Conservation (phyloP, 768 basidiomycete species). For the Pleurotus cornucopiae region DNA sequence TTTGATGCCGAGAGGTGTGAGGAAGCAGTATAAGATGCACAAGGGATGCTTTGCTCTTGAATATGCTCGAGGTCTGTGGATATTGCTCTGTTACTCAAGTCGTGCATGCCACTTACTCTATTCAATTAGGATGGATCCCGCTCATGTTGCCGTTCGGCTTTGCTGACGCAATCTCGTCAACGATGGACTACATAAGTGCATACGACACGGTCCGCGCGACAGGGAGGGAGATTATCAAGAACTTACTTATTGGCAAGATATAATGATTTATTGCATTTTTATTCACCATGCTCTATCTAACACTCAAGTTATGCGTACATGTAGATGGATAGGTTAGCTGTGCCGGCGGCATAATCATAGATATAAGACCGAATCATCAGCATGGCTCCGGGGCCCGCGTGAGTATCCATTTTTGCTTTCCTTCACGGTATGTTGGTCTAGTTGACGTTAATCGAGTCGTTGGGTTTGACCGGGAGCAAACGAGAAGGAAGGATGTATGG, state of each 20-base stretch:
- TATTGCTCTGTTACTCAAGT: background rate
- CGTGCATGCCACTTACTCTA: background rate
- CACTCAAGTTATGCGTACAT: background rate
- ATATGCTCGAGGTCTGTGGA: slow-evolving; percentile 77
- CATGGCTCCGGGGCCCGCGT: too few species aligned
- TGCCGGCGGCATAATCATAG: too few species aligned
- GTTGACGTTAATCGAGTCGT: too few species aligned
- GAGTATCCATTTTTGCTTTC: too few species aligned
- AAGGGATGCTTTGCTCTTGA: slow-evolving; percentile 95
- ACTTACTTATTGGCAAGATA: slow-evolving; percentile 85
- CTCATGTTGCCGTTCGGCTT: slow-evolving; percentile 94
- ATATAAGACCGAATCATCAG: too few species aligned
- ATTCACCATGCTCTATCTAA: background rate
- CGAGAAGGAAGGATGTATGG: too few species aligned
- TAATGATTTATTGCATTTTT: slow-evolving; percentile 28
- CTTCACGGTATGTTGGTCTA: too few species aligned
- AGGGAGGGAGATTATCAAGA: slow-evolving; percentile 77
- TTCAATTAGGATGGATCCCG: slow-evolving; percentile 88
- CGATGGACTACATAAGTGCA: slow-evolving; percentile 81
- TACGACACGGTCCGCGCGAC: slow-evolving; percentile 77
- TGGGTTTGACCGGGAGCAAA: too few species aligned
- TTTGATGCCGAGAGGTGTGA: slow-evolving; percentile 73
- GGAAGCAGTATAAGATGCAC: slow-evolving; percentile 98
- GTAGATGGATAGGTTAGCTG: too few species aligned
- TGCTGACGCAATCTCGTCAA: slow-evolving; percentile 81